Percentiles rank a stretch among this genome's conserved stretches.
Conservation (phyloP, 2,329 filamentous ascomycete genomes). For the Ophiocordyceps polyrhachis-furcata region DNA sequence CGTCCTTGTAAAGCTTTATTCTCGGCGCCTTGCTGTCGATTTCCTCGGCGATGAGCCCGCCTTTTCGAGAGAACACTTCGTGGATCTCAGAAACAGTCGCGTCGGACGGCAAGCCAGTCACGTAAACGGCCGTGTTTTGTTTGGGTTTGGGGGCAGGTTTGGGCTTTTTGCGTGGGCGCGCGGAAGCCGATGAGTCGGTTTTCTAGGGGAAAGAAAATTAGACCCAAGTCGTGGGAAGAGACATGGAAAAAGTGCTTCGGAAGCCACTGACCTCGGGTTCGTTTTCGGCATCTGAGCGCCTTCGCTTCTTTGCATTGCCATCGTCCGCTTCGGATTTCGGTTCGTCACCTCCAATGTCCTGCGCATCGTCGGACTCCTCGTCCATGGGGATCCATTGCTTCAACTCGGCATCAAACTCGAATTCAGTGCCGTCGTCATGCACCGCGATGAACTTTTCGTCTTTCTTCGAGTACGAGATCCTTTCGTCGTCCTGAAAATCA, state of each 20-base stretch:
- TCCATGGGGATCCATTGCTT: constrained; percentile 57
- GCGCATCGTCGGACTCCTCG: constrained; percentile 19
- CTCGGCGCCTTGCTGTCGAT: constrained; percentile 75
- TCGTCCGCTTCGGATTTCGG: constrained; percentile 8
- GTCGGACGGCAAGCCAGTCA: constrained; percentile 71
- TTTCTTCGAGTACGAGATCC: constrained; percentile 72
- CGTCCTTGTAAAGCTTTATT: constrained; percentile 82
- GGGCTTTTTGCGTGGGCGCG: constrained; percentile 24
- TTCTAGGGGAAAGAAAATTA: constrained; percentile 5
- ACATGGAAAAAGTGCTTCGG: too few species aligned
- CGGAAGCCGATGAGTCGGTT: constrained; percentile 14
- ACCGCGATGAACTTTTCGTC: constrained; percentile 72
- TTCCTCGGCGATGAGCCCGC: constrained; percentile 82
- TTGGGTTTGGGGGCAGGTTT: constrained; percentile 30
- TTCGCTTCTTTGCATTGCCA: constrained; percentile 20
- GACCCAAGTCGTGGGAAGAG: too few species aligned
- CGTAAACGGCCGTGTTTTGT: constrained; percentile 81
- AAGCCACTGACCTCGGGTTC: constrained; percentile 22
- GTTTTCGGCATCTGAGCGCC: constrained; percentile 16
- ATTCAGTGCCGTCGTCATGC: constrained; percentile 68
- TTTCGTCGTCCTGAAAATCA: constrained; percentile 58
- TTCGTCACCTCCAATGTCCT: constrained; percentile 15
- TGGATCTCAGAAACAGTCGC: constrained; percentile 64
- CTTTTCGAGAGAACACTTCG: constrained; percentile 65
- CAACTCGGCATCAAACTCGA: constrained; percentile 54